These are phyloP conservation scores for Syzygium grande DNA, from an alignment of 345 rosid species.

Conservation along the genomic window DNA sequence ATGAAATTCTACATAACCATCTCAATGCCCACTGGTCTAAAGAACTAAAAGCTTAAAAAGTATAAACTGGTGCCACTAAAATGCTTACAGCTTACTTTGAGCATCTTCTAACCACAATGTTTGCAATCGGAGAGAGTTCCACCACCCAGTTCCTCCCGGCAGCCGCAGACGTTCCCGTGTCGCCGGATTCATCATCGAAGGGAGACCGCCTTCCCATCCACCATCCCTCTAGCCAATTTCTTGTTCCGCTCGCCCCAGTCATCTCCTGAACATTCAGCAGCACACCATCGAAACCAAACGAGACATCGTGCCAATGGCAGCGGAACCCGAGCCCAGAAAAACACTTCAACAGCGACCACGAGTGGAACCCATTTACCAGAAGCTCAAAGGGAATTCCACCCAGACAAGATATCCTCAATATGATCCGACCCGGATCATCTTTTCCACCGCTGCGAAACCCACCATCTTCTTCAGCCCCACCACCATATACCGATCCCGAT, in stretches of 20 bases:
- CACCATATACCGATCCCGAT: background rate
- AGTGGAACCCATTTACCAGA: background rate
- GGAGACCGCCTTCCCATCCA: conserved; percentile 50
- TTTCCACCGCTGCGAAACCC: background rate
- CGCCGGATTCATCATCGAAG: conserved; percentile 68
- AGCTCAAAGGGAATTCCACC: background rate
- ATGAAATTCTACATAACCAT: background rate
- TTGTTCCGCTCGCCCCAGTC: conserved; percentile 49
- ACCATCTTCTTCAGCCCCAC: background rate
- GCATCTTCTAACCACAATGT: conserved; percentile 77
- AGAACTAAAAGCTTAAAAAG: background rate
- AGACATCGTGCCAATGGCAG: background rate
- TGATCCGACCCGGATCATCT: background rate
- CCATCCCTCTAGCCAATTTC: conserved; percentile 74
- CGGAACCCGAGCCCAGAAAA: background rate
- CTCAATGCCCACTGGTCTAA: background rate
- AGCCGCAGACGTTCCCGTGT: conserved; percentile 65
- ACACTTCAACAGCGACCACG: background rate
- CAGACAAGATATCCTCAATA: background rate
- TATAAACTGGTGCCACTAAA: background rate
- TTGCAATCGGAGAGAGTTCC: conserved; percentile 83
- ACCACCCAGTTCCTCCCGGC: conserved; percentile 58
- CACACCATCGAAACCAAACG: background rate
- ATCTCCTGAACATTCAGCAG: conserved; percentile 9
- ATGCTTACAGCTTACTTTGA: conserved; percentile 49